Base-by-base conservation (phyloP, 2,329 filamentous ascomycete species). In the Penicillium hesseltinei region DNA sequence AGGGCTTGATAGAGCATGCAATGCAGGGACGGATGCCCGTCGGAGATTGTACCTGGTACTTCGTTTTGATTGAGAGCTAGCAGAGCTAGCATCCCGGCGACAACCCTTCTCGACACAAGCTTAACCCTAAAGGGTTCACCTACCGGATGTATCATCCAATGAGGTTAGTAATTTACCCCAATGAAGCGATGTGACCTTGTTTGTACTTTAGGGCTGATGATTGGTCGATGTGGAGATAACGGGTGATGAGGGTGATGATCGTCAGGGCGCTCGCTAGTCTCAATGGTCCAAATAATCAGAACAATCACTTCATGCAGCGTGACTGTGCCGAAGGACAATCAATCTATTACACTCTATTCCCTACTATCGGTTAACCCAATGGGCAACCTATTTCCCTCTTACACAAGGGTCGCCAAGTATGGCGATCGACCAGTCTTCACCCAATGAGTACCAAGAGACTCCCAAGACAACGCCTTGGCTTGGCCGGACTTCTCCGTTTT, bases 231-330 rank as follows among this genome's bases (percentile, higher is more conserved):
- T 45, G 48, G 47, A 60, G 56, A 65, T 64, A 60, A 64, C 56
- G 50, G 59, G 46, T n/a, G 35, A 58, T 55, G 64, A 66, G 48
- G 61, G 49, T n/a, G 35, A 58, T 55, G 64, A 66, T 66, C 63
- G 53, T 49, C 64, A 66, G 58, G 61, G 63, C 53, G 23, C 43
- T 58, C 42, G 7, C 29, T 60, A 36, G 21, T 36, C 35, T 61
- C 49, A 23, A 49, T 39, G 23, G 52, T 36, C n/a, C 11, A 2
- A 19, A 38, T 9, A 38, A 19, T 36, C 47, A n/a, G 23, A 29
- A 55, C 21, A 35, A 35, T 11, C 46, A 35, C 29, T 50, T 29
- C 9, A 29, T 33, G 48, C 11, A 25, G 17, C 38, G 8, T 39
- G 47, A 38, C 39, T 51, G 33, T 38, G 35, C 1, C 19, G 21